phyloP scores from a whole-genome alignment of 1,284 basidiomycete species.

The Cutaneotrichosporon mucoides region DNA sequence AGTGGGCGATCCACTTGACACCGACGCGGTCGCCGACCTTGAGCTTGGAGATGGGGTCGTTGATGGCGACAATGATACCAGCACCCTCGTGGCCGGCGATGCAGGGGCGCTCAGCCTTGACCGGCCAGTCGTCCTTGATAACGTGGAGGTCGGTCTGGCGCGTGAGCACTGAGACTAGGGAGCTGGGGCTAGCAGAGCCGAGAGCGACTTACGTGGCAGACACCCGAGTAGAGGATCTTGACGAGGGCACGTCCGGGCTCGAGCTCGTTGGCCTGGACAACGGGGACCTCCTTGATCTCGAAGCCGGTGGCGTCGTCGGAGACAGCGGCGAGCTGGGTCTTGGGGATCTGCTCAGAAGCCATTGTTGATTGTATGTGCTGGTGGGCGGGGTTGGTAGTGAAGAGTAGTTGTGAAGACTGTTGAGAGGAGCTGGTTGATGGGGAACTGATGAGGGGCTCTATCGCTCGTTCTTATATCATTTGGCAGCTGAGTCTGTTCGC shows the following conservation, averaged over 20 bases:
- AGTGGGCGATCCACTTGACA: conserved; percentile 74
- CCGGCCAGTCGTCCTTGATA: conserved; percentile 64
- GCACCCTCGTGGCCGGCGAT: conserved; percentile 62
- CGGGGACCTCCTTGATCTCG: conserved; percentile 22
- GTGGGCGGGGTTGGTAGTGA: conserved; percentile 5
- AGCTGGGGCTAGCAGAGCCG: neutral
- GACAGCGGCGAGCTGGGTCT: conserved; percentile 25
- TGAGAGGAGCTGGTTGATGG: conserved; percentile 6
- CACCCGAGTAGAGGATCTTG: conserved; percentile 57
- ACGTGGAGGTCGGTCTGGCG: conserved; percentile 77
- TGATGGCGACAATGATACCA: conserved; percentile 68
- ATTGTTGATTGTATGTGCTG: conserved; percentile 9
- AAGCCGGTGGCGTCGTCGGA: conserved; percentile 21
- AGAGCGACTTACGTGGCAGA: conserved; percentile 30
- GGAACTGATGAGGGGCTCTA: neutral
- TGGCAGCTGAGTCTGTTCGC: no score
- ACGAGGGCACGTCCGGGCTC: conserved; percentile 27
- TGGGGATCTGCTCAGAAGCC: conserved; percentile 20
- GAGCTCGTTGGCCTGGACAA: conserved; percentile 22
- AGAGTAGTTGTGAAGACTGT: conserved; percentile 4
- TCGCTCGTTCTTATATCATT: conserved; percentile 6
- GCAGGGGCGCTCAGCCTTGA: conserved; percentile 63
- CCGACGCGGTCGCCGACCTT: conserved; percentile 56
- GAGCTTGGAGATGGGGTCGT: conserved; percentile 57
- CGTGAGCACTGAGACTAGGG: neutral